Conservation (phyloP, 2,329 filamentous ascomycete genomes). For the Fusarium acutatum region DNA sequence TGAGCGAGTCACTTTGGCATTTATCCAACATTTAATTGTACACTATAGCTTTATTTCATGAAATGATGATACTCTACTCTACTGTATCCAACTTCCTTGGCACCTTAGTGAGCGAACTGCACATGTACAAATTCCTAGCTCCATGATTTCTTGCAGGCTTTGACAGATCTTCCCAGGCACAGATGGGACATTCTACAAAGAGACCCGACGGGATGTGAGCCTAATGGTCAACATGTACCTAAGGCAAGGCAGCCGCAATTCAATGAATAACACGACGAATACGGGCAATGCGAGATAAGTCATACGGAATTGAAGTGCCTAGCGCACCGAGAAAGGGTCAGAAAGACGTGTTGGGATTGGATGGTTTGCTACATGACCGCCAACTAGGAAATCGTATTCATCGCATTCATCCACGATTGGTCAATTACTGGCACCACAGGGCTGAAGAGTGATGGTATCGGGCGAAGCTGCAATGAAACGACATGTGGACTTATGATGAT, state of each 20-base stretch:
- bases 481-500: neutral
- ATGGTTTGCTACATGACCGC: neutral
- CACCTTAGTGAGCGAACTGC: no score
- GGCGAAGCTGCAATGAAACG: conserved; percentile 1
- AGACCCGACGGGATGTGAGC: neutral
- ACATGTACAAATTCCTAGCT: no score
- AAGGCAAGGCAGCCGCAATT: neutral
- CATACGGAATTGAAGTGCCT: neutral
- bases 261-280: conserved; percentile 22
- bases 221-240: neutral
- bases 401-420: conserved; percentile 36
- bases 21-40: conserved; percentile 17
- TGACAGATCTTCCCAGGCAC: neutral
- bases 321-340: neutral
- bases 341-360: neutral
- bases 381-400: conserved; percentile 33
- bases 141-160: neutral
- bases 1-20: neutral
- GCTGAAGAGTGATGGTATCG: conserved; percentile 9
- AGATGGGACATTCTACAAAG: neutral
- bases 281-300: conserved; percentile 29
- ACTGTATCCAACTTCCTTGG: neutral
- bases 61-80: conserved; percentile 5
- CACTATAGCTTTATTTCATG: conserved; percentile 4
- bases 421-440: conserved; percentile 13